Conservation (phyloP, 805 yeast species). For the Nakazawaea holstii region DNA sequence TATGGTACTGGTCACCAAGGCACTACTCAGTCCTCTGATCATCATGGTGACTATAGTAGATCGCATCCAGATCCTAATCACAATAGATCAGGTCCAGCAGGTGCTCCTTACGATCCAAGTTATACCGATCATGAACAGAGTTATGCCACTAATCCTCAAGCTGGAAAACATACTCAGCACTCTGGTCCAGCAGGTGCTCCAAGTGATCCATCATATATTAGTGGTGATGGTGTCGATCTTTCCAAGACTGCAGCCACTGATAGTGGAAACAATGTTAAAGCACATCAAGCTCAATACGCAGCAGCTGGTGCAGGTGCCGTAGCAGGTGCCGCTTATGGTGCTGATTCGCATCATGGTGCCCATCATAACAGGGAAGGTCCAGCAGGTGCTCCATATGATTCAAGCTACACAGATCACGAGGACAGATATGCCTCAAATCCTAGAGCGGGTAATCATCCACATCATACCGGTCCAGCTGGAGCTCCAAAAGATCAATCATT, state of each 20-base stretch:
- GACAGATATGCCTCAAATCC: neutral
- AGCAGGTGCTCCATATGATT: conserved; percentile 8
- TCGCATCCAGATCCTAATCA: neutral
- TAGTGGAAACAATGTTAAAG: neutral
- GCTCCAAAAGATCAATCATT: neutral
- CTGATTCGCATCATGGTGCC: neutral
- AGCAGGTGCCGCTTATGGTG: neutral
- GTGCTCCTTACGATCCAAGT: neutral
- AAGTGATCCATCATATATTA: neutral
- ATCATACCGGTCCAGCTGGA: neutral
- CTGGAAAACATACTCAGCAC: too few relatives aligned
- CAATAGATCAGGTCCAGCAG: neutral
- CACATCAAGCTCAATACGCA: neutral
- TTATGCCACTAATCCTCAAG: too few relatives aligned
- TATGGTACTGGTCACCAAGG: neutral
- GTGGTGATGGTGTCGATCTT: neutral
- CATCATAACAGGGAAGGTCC: conserved; percentile 3
- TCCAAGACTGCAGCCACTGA: neutral
- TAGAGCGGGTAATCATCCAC: neutral
- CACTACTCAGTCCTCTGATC: too few relatives aligned
- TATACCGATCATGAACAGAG: neutral
- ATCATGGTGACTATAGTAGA: neutral
- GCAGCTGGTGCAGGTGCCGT: neutral
- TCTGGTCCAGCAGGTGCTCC: conserved; percentile 5
- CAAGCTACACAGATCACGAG: neutral